A percentile compares a stretch with the other conserved stretches of the same genome.
These are phyloP conservation scores for Dactylellina leptospora DNA, from an alignment of 2,329 filamentous ascomycete genomes.

Conservation along the genomic window DNA sequence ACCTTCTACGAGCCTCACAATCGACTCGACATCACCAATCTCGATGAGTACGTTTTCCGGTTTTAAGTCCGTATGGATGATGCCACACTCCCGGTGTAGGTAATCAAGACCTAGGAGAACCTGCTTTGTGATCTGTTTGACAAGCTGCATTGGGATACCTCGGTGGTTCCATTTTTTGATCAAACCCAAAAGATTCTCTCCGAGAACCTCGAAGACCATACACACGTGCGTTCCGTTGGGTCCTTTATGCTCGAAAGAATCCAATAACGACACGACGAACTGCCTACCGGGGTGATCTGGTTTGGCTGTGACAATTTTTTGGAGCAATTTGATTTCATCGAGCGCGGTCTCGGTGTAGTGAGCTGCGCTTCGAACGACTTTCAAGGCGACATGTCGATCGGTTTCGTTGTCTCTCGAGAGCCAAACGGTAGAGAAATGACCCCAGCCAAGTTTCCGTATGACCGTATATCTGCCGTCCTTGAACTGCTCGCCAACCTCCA, in stretches of 20 bases:
- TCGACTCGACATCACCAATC: slow-evolving; percentile 98
- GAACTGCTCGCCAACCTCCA: slow-evolving; percentile 92
- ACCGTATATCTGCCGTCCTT: slow-evolving; percentile 95
- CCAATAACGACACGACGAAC: slow-evolving; percentile 89
- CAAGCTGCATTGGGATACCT: slow-evolving; percentile 91
- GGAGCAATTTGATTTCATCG: slow-evolving; percentile 98
- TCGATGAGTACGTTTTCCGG: slow-evolving; percentile 98
- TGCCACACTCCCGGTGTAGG: slow-evolving; percentile 95
- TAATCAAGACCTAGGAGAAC: slow-evolving; percentile 95
- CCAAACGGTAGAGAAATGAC: slow-evolving; percentile 60
- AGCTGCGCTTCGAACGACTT: slow-evolving; percentile 95
- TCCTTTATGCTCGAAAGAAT: slow-evolving; percentile 97
- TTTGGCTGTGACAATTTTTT: slow-evolving; percentile 95
- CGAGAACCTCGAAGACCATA: slow-evolving; percentile 98
- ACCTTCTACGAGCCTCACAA: slow-evolving; percentile 67
- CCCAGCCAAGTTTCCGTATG: slow-evolving; percentile 92
- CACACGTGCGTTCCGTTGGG: slow-evolving; percentile 96
- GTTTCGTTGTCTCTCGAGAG: slow-evolving; percentile 81
- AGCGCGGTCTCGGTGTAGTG: slow-evolving; percentile 99
- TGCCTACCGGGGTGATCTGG: slow-evolving; percentile 91
- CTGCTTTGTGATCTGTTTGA: slow-evolving; percentile 99
- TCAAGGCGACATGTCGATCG: slow-evolving; percentile 93
- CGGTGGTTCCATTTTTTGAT: slow-evolving; percentile 87
- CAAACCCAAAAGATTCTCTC: slow-evolving; percentile 80
- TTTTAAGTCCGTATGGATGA: slow-evolving; percentile 97